Base-by-base conservation (phyloP, 2,329 filamentous ascomycete species). In the Akanthomyces dipterigenus region DNA sequence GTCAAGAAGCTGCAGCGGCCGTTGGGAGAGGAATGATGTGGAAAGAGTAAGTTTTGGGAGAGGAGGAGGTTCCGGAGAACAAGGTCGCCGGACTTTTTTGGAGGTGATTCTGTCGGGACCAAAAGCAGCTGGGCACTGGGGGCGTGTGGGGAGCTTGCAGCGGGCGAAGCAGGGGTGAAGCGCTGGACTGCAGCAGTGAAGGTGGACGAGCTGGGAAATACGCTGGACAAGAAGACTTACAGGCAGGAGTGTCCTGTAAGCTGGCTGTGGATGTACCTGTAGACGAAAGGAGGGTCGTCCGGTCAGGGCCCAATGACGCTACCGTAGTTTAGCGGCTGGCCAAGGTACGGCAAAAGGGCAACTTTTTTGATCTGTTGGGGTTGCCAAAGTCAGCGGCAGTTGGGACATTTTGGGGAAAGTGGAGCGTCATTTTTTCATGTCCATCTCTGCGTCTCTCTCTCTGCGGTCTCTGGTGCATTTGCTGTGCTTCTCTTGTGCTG, bases 301-400 rank as follows among this genome's bases (percentile, higher is more conserved):
- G n/a, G 38, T n/a, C 38, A 43, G 40, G 16, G 40, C 18, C 48
- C 48, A 50, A 20, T 50, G 48, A 50, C 53, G n/a, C 11, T 34
- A n/a, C 31, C 31, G 31, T 34, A 34, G 16, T 26, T 18, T 59
- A 51, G 56, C 48, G 56, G 56, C 56, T 36, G 46, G 43, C 45
- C 55, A 46, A 57, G n/a, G 14, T 11, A 57, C 24, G 20, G 42
- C 36, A 24, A 24, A 18, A 16, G 31, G 55, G 24, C 24, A 28
- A 34, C 16, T 31, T 50, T 12, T 24, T 50, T 43, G 57, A 60
- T 61, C 58, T 61, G 58, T 61, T 61, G 58, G 59, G 59, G 50
- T 61, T 36, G 31, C 31, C 20, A 55, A 42, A 49, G 58, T 61
- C 31, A 55, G 49, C 40, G 40, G 49, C 49, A 55, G 51, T 55